Evolutionary conservation across 1,284 basidiomycete genomes (phyloP), one percentile per base, ranked within the genome.

Genomic region (Wallemia mellicola): DNA sequence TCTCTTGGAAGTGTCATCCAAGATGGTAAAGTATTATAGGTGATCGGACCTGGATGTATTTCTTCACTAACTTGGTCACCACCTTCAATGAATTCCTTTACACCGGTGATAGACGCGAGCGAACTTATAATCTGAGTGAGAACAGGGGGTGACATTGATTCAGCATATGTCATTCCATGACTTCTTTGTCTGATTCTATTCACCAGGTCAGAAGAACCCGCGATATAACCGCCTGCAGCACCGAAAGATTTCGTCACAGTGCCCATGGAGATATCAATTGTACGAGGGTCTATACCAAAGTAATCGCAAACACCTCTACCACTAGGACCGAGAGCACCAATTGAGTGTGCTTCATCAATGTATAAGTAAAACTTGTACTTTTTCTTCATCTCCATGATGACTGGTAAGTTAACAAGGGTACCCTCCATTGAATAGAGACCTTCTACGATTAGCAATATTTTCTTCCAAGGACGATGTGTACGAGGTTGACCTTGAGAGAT

Each of bases 201-300:
- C 65, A 95, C 82, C 60, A 94, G 72, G 5, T 73, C 69, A 68
- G 87, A 88, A 65, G 72, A 79, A 3, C 86, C 92, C 2, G 88
- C 78, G 64, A 99, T 82, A 73, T 99, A 96, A 17, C 92, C 92
- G 60, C 92, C 92, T 0, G 91, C 84, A 1, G 92, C 91, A 61
- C 92, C 94, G 67, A 98, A 98, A 0, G 91, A 95, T 71, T 98
- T 98, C 33, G 92, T 98, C 69, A 99, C 94, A 0, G 92, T 99
- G 60, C 92, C 92, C 92, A 99, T 99, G 63, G 95, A 78, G 63
- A 99, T 78, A 68, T 98, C 92, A 62, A 96, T 76, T 30, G 77
- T 75, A 11, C 75, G 75, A 1, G 91, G 88, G 66, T 86, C 75
- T 62, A 96, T 73, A 60, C 80, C 80, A 70, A 92, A 99, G 74